Evolutionary conservation across 768 basidiomycete species (phyloP).

Genomic region (Podaxis sp.): DNA sequence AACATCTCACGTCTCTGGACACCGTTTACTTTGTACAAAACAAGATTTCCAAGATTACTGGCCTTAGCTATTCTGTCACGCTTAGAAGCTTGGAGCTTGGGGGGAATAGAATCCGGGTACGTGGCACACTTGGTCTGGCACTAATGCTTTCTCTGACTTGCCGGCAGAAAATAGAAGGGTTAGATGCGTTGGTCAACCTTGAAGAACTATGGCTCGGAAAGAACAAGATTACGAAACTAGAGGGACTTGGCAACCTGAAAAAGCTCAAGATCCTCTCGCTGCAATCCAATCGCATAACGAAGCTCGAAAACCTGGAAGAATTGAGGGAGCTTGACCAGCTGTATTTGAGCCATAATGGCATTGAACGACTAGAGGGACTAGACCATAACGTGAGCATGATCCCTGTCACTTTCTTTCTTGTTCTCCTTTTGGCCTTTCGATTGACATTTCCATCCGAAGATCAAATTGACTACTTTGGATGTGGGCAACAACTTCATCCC

Average conservation of each 20-base stretch:
- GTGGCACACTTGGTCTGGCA: slow-evolving; percentile 24
- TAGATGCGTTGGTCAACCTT: slow-evolving; percentile 77
- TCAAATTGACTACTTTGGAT: slow-evolving; percentile 82
- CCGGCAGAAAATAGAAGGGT: slow-evolving; percentile 78
- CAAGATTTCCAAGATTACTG: slow-evolving; percentile 79
- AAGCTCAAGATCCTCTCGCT: slow-evolving; percentile 84
- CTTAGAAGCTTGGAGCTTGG: slow-evolving; percentile 89
- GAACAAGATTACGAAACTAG: slow-evolving; percentile 90
- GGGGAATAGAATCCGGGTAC: slow-evolving; percentile 86
- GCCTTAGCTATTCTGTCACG: slow-evolving; percentile 53
- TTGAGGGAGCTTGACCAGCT: slow-evolving; percentile 81
- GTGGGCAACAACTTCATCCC: slow-evolving; percentile 83
- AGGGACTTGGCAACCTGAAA: slow-evolving; percentile 70
- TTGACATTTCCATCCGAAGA: slow-evolving; percentile 27
- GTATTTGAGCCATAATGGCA: slow-evolving; percentile 93
- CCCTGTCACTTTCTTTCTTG: background rate
- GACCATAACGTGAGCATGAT: slow-evolving; percentile 68
- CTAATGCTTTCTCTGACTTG: slow-evolving; percentile 5
- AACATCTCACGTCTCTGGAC: slow-evolving; percentile 57
- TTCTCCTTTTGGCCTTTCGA: background rate
- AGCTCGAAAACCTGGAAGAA: slow-evolving; percentile 77
- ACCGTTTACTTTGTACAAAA: slow-evolving; percentile 97
- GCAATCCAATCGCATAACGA: slow-evolving; percentile 91
- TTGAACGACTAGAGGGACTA: slow-evolving; percentile 80
- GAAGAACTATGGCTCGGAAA: slow-evolving; percentile 98